Base-by-base conservation (phyloP, 73 alveolate species). In the Paramecium caudatum region DNA sequence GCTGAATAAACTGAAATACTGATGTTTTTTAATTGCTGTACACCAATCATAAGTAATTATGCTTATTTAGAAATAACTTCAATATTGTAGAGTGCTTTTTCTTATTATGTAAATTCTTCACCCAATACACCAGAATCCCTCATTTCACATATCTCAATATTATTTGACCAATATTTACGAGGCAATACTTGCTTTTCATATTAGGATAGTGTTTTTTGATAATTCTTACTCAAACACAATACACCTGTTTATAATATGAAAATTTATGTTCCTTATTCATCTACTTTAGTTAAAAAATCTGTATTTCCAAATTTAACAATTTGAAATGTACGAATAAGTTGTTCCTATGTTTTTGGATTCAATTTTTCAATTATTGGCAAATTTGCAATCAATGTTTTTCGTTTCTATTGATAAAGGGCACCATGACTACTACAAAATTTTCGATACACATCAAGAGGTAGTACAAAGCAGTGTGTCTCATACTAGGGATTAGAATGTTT, bases 81-180 rank as follows among this genome's bases (percentile, higher is more conserved):
- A 17, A 43, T 27, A 43, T 74, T 74, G 21, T 74, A 74, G 0
- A 37, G 13, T 0, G 88, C 88, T 39, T 74, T 74, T 12, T 74
- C 88, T 74, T 74, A 74, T 27, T 19, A 8, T 1, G 47, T 41
- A 25, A 74, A 74, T 45, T 74, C 88, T 41, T 74, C 88, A 16
- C 88, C 88, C 16, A 74, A 12, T n/a, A 74, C 10, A 4, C 88
- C 88, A 9, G 19, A 27, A 74, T 74, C 88, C 36, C 16, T 74
- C 55, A 74, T 15, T 41, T 74, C 88, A 74, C 69, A 41, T 17
- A 74, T 74, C 6, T 34, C 39, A 12, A 74, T 74, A 39, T 74
- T 68, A 41, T 36, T 41, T 41, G 32, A 36, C 88, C 88, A 74
- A 74, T 21, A 74, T 41, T 74, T 74, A 23, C 47, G 36, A 1